Base-by-base conservation (phyloP, 2,329 filamentous ascomycete genomes). In the Sarocladium strictum region DNA sequence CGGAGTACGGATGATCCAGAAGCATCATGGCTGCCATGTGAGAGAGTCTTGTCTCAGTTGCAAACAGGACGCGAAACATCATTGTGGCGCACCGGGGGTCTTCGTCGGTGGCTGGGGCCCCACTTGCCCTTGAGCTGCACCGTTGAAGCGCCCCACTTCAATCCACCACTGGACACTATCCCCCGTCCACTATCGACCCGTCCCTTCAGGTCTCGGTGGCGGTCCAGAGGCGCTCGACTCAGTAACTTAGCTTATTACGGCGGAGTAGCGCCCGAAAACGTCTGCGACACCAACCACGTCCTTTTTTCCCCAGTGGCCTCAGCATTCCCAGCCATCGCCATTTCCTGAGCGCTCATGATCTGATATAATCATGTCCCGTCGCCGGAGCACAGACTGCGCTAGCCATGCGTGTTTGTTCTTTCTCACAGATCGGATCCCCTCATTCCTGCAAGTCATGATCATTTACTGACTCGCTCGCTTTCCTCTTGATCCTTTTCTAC, bases 231-330 rank as follows among this genome's bases (percentile, higher is more conserved):
- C 47, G 17, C 47, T 35, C 19, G 15, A 10, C 3, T 15, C 47
- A 29, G 29, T 29, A 51, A 19, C 47, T n/a, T n/a, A n/a, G n/a
- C n/a, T n/a, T n/a, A n/a, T n/a, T n/a, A n/a, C n/a, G n/a, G n/a
- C n/a, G n/a, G n/a, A n/a, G n/a, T 51, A 51, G 47, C 17, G 29
- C 12, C 47, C 27, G 38, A 23, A 51, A 33, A 23, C 47, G 26
- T 33, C 47, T 33, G n/a, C 47, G 29, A 38, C 50, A 40, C 50
- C 50, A 53, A 19, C 50, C 50, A 53, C 50, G 12, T 40, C 23
- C 5, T 38, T 53, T 53, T 35, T 29, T 14, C n/a, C n/a, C n/a
- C n/a, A n/a, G n/a, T n/a, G 9, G 4, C 23, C 12, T 35, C 21
- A 6, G 10, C 9, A 32, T 6, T 12, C 26, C 50, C 50, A 53